Conservation (phyloP, 352 stramenopile species). For the Phytophthora pinifolia region DNA sequence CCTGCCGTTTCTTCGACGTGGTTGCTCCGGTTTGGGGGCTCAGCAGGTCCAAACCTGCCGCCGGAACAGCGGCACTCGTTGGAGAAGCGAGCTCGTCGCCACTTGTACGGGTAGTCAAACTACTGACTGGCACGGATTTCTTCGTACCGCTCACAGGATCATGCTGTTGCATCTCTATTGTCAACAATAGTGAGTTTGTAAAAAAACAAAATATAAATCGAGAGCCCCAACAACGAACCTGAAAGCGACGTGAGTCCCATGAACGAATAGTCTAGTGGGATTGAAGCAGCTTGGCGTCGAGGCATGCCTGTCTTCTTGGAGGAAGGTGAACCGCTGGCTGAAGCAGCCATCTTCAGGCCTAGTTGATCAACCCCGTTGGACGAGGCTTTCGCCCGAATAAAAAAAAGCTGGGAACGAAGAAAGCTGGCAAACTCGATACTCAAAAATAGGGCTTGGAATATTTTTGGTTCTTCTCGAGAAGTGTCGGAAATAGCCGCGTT, state of each 20-base stretch:
- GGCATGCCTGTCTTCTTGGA: constrained; percentile 17
- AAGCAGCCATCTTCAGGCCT: not conserved
- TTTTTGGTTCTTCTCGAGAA: not conserved
- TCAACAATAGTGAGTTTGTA: not conserved
- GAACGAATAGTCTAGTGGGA: constrained; percentile 71
- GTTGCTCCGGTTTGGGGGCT: not conserved
- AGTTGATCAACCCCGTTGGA: not conserved
- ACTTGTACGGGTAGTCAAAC: not conserved
- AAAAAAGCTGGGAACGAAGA: not conserved
- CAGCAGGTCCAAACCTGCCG: not conserved
- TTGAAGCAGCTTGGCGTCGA: constrained; percentile 13
- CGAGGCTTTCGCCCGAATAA: not conserved
- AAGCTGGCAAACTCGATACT: not conserved
- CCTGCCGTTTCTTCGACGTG: constrained; percentile 16
- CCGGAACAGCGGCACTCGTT: not conserved
- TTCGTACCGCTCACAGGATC: constrained; percentile 62
- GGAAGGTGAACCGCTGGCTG: not conserved
- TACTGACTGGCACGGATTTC: constrained; percentile 20
- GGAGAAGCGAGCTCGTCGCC: constrained; percentile 6
- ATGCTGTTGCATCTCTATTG: constrained; percentile 57
- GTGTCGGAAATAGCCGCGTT: constrained; percentile 8
- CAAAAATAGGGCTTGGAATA: constrained; percentile 15
- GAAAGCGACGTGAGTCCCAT: constrained; percentile 57
- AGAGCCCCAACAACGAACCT: constrained; percentile 26
- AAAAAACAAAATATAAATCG: not conserved